Percentiles rank a stretch among this genome's conserved stretches.
phyloP scores from a whole-genome alignment of 495 filamentous ascomycete species.

The Neurospora sp. region DNA sequence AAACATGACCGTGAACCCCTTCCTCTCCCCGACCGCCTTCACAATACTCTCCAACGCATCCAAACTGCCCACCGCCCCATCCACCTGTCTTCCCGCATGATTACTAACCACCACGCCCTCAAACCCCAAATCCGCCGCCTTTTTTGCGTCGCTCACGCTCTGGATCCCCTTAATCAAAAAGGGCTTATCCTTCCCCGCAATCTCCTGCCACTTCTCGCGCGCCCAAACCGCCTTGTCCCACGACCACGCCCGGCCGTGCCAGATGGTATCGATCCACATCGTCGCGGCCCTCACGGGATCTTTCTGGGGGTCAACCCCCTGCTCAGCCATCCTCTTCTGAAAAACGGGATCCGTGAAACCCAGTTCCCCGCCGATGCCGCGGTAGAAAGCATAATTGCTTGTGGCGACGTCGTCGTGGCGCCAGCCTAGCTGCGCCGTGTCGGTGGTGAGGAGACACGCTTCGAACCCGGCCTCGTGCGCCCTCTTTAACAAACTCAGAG shows the following conservation, averaged over 20 bases:
- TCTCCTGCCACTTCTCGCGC: slow-evolving; percentile 39
- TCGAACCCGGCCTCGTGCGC: slow-evolving; percentile 49
- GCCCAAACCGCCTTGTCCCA: slow-evolving; percentile 52
- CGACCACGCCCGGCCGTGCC: slow-evolving; percentile 39
- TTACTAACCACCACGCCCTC: slow-evolving; percentile 32
- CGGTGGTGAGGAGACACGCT: slow-evolving; percentile 52
- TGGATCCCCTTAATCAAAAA: slow-evolving; percentile 41
- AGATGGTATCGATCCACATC: slow-evolving; percentile 42
- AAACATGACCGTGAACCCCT: slow-evolving; percentile 34
- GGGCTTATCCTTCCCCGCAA: slow-evolving; percentile 33
- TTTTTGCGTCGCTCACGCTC: slow-evolving; percentile 24
- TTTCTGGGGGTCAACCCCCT: slow-evolving; percentile 14
- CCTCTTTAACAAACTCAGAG: slow-evolving; percentile 48
- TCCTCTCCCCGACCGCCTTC: slow-evolving; percentile 34
- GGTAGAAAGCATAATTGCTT: slow-evolving; percentile 47
- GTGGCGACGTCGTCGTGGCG: slow-evolving; percentile 56
- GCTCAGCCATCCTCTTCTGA: slow-evolving; percentile 26
- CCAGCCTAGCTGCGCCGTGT: slow-evolving; percentile 51
- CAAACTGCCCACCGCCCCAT: slow-evolving; percentile 34
- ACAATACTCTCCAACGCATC: slow-evolving; percentile 38
- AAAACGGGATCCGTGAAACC: slow-evolving; percentile 56
- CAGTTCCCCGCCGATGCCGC: slow-evolving; percentile 32
- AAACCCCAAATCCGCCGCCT: slow-evolving; percentile 22
- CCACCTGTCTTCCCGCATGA: slow-evolving; percentile 36
- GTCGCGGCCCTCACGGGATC: slow-evolving; percentile 13